Evolutionary conservation across 2,329 filamentous ascomycete species (phyloP).

Genomic region (Pezicula neosporulosa): DNA sequence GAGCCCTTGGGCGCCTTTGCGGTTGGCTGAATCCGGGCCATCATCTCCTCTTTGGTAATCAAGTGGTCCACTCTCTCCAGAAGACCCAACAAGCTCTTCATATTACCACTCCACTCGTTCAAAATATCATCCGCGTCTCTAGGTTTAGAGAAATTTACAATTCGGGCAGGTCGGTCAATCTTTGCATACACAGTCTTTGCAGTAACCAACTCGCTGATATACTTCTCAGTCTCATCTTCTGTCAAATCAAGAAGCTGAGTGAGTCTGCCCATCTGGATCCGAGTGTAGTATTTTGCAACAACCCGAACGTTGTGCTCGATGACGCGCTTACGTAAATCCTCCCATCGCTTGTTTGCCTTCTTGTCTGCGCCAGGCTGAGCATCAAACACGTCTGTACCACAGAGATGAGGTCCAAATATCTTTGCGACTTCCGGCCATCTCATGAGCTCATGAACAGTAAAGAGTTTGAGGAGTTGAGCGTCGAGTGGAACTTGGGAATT

Average conservation of each 20-base stretch:
- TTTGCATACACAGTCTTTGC: conserved; percentile 98
- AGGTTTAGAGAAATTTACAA: conserved; percentile 93
- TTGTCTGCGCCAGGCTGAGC: conserved; percentile 62
- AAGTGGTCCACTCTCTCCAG: conserved; percentile 93
- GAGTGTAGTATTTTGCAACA: conserved; percentile 97
- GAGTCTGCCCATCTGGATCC: conserved; percentile 87
- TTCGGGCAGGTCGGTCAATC: conserved; percentile 87
- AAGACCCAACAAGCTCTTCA: conserved; percentile 85
- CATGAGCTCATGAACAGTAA: conserved; percentile 96
- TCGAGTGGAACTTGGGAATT: conserved; percentile 76
- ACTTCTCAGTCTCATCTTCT: conserved; percentile 97
- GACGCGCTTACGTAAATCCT: conserved; percentile 93
- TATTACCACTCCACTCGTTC: conserved; percentile 98
- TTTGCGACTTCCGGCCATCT: conserved; percentile 93
- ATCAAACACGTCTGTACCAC: conserved; percentile 86
- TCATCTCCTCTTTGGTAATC: conserved; percentile 99
- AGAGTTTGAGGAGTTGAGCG: conserved; percentile 84
- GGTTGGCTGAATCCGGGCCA: conserved; percentile 86
- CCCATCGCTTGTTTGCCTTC: conserved; percentile 83
- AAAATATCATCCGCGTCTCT: conserved; percentile 92
- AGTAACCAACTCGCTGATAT: conserved; percentile 94
- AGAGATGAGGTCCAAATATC: conserved; percentile 84
- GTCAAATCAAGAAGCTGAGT: conserved; percentile 88
- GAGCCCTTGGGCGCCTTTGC: conserved; percentile 21
- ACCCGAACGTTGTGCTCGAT: conserved; percentile 99